Base-by-base conservation (phyloP, 1,139 yeast genomes). In the Torulaspora pretoriensis region DNA sequence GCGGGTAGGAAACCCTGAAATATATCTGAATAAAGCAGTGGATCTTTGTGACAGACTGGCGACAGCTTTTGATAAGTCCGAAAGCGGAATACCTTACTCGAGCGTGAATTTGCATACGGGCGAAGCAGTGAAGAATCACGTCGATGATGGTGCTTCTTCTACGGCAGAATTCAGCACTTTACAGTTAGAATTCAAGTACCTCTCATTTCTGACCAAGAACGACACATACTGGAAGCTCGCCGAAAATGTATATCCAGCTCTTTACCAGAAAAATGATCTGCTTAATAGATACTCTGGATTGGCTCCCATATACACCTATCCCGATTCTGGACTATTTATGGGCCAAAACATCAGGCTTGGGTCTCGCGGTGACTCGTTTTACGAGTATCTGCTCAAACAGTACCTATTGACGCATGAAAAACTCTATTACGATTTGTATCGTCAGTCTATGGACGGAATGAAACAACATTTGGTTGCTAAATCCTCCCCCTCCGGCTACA, bases 161-260 rank as follows among this genome's bases (percentile, higher is more conserved):
- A 87, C 96, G 2, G 95, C 97, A 0, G 97, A 90, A 62, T 96
- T 81, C 8, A 78, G 95, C 1, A 86, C 97, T 1, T 69, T 90
- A 50, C 97, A 89, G 66, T 68, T 90, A 57, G 97, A 90, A 63
- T 81, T 90, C 70, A 89, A 88, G 63, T 89, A 88, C 63, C 70
- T 90, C 57, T 73, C 95, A 14, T 75, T 77, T 47, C 71, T 90
- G 48, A 88, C 97, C 0, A 95, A 95, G 16, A 92, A 89, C 59
- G 60, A 72, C 2, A 65, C 78, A 40, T 89, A 81, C 63, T 90
- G 97, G 96, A 76, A 80, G 48, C 73, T 77, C 45, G 89, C 76
- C 4, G 96, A 90, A 60, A 72, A 77, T 35, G 80, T 84, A 13
- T 84, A 87, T 82, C 67, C 75, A 49, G 75, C 78, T 1, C 65